Conservation (phyloP, 345 rosid species). For the Salix exigua region DNA sequence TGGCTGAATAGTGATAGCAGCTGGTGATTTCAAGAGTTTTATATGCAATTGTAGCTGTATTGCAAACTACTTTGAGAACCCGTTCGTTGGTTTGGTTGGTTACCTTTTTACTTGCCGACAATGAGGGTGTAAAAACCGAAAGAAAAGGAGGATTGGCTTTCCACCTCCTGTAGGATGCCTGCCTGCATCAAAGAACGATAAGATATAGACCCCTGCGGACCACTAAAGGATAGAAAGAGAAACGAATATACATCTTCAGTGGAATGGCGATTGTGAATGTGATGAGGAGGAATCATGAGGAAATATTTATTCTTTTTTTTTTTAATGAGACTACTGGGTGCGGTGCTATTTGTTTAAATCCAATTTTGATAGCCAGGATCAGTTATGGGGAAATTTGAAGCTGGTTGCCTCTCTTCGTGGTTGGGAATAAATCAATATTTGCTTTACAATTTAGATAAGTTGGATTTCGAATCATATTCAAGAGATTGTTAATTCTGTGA, state of each 20-base stretch:
- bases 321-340: neutral
- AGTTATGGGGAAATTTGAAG: neutral
- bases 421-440: neutral
- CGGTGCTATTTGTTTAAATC: neutral
- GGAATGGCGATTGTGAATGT: neutral
- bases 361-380: neutral
- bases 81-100: neutral
- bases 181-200: neutral
- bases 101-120: neutral
- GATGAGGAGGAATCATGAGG: neutral
- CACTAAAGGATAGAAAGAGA: slow-evolving; percentile 3
- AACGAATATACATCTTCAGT: neutral
- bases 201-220: neutral
- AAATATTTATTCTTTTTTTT: neutral
- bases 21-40: slow-evolving; percentile 27
- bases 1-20: slow-evolving; percentile 16
- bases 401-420: neutral
- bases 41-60: slow-evolving; percentile 23
- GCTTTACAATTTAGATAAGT: neutral
- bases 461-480: neutral
- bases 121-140: neutral
- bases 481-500: neutral
- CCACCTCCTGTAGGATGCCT: neutral
- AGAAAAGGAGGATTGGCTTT: neutral
- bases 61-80: slow-evolving; percentile 1